These are phyloP conservation scores for Cutaneotrichosporon daszewskae DNA, from an alignment of 1,284 basidiomycete genomes.

Conservation along the genomic window DNA sequence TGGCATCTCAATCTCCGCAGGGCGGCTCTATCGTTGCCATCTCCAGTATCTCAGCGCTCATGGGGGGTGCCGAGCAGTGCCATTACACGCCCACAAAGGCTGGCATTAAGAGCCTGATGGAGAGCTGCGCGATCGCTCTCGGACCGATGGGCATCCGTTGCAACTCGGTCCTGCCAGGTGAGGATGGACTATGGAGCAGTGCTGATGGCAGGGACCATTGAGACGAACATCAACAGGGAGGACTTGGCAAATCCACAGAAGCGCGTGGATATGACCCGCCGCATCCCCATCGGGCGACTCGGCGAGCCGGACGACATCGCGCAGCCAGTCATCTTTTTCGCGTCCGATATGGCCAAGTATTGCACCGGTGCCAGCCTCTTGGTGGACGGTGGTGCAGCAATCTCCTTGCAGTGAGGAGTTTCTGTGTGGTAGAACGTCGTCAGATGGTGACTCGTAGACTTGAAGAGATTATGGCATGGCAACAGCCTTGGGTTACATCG, in stretches of 20 bases:
- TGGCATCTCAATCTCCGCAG: conserved; percentile 61
- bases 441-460: too few species aligned
- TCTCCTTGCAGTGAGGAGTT: conserved; percentile 70
- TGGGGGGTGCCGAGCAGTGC: conserved; percentile 67
- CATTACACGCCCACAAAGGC: conserved; percentile 81
- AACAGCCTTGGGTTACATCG: too few species aligned
- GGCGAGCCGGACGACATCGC: conserved; percentile 71
- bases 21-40: conserved; percentile 72
- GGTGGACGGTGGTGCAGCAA: conserved; percentile 72
- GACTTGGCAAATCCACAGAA: conserved; percentile 62
- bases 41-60: conserved; percentile 69
- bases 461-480: too few species aligned
- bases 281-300: conserved; percentile 64
- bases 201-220: conserved; percentile 58
- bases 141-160: conserved; percentile 70
- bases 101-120: conserved; percentile 73
- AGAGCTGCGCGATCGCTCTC: conserved; percentile 70
- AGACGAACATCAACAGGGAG: conserved; percentile 68
- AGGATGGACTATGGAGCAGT: conserved; percentile 5
- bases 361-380: conserved; percentile 51
- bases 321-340: conserved; percentile 69
- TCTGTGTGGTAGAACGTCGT: too few species aligned
- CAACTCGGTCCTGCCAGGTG: conserved; percentile 50
- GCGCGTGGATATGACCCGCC: conserved; percentile 60
- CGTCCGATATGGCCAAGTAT: conserved; percentile 67